Percentiles rank a stretch among this genome's conserved stretches.
Evolutionary conservation across 1,284 basidiomycete genomes (phyloP).

Genomic region (Marasmius sp.): DNA sequence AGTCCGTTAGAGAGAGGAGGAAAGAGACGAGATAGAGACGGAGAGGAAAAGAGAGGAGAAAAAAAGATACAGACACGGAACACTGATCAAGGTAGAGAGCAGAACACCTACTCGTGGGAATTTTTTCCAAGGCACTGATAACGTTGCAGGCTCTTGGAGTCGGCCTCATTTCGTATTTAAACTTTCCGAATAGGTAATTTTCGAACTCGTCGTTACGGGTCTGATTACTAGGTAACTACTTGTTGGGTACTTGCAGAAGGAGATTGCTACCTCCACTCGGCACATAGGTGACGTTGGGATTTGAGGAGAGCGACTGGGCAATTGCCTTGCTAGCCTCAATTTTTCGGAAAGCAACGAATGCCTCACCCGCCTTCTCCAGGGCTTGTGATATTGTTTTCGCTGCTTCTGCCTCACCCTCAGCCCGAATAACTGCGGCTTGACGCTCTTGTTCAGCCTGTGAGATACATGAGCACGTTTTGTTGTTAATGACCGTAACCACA

Average conservation of each 20-base stretch:
- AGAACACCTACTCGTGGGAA: conserved; percentile 29
- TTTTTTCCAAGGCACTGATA: not conserved
- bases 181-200: not conserved
- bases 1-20: conserved; percentile 47
- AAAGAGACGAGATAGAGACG: conserved; percentile 40
- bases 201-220: not conserved
- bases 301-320: conserved; percentile 75
- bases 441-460: conserved; percentile 95
- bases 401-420: conserved; percentile 98
- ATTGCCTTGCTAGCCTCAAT: conserved; percentile 99
- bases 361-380: conserved; percentile 94
- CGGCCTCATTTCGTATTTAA: not conserved
- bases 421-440: conserved; percentile 96
- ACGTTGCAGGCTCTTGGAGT: not conserved
- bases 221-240: conserved; percentile 27
- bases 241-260: conserved; percentile 78
- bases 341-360: conserved; percentile 92
- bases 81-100: conserved; percentile 43
- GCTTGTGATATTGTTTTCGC: conserved; percentile 91
- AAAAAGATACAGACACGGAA: conserved; percentile 45
- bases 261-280: conserved; percentile 80
- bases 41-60: conserved; percentile 39
- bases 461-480: conserved; percentile 12
- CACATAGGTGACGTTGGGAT: conserved; percentile 87
- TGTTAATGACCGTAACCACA: not conserved